phyloP scores from a whole-genome alignment of 1,284 basidiomycete genomes.

The Marasmius tenuissimus region DNA sequence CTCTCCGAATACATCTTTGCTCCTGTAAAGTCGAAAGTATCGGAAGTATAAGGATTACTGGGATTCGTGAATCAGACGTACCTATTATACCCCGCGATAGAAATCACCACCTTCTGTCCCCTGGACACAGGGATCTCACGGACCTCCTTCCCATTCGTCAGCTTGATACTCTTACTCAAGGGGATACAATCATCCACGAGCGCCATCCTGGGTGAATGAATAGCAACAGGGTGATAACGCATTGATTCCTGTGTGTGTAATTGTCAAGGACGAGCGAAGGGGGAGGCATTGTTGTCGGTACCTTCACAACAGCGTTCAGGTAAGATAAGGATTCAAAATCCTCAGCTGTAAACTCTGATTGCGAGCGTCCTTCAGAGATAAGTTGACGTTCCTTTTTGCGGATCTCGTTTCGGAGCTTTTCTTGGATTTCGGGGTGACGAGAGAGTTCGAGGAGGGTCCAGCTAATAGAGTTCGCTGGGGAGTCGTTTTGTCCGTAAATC shows the following conservation, averaged over 20 bases:
- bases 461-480: background rate
- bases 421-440: slow-evolving; percentile 4
- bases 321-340: slow-evolving; percentile 28
- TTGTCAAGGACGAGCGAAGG: too few species aligned
- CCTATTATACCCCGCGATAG: slow-evolving; percentile 31
- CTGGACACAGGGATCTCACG: slow-evolving; percentile 34
- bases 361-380: background rate
- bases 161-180: slow-evolving; percentile 32
- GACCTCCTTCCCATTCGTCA: slow-evolving; percentile 31
- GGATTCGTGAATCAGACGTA: background rate
- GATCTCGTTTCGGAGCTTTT: background rate
- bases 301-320: slow-evolving; percentile 22
- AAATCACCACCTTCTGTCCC: slow-evolving; percentile 34
- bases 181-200: slow-evolving; percentile 40
- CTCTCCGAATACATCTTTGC: slow-evolving; percentile 31
- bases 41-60: too few species aligned
- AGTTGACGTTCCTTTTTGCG: background rate
- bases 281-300: too few species aligned
- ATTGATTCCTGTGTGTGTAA: slow-evolving; percentile 32
- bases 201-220: slow-evolving; percentile 28
- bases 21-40: slow-evolving; percentile 14
- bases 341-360: slow-evolving; percentile 10
- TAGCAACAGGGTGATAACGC: slow-evolving; percentile 35
- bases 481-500: background rate
- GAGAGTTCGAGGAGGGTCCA: slow-evolving; percentile 1